Evolutionary conservation across 257 asterid genomes (phyloP).

Genomic region (Fraxinus cuspidata): DNA sequence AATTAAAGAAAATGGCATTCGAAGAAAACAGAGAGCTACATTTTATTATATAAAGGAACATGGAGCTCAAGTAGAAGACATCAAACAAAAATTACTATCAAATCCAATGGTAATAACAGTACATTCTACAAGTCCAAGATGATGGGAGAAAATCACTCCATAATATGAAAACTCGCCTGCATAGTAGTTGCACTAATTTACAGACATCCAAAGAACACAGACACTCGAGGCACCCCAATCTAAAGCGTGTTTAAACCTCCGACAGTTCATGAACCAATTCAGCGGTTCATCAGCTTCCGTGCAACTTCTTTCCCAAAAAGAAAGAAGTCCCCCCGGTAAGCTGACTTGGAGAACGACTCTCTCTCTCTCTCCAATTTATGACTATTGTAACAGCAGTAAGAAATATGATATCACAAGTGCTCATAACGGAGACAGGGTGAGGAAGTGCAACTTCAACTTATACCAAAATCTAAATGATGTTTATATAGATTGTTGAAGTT

Average conservation of each 20-base stretch:
- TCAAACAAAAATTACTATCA: not conserved
- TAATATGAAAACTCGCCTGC: not conserved
- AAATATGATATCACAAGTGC: not conserved
- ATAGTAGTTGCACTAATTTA: not conserved
- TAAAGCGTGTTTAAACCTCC: not conserved
- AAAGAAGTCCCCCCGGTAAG: not conserved
- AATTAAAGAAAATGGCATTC: not conserved
- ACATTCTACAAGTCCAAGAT: not conserved
- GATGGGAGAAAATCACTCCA: not conserved
- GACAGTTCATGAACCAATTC: not conserved
- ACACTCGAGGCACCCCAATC: not conserved
- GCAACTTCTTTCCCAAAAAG: not conserved
- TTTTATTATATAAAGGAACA: too few species aligned
- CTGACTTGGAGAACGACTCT: not conserved
- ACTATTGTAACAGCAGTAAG: slow-evolving; percentile 10
- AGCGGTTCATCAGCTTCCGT: too few species aligned
- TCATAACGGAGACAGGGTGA: not conserved
- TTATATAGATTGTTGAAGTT: slow-evolving; percentile 10
- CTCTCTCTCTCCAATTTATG: not conserved
- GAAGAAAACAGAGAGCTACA: not conserved
- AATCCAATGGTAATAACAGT: not conserved
- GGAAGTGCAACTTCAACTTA: slow-evolving; percentile 10
- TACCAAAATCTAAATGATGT: not conserved
- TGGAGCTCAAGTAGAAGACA: not conserved
- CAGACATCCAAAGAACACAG: too few species aligned